Evolutionary conservation across 2,329 filamentous ascomycete species (phyloP), one percentile per base, ranked within the genome.

Genomic region (Daldinia sp.): DNA sequence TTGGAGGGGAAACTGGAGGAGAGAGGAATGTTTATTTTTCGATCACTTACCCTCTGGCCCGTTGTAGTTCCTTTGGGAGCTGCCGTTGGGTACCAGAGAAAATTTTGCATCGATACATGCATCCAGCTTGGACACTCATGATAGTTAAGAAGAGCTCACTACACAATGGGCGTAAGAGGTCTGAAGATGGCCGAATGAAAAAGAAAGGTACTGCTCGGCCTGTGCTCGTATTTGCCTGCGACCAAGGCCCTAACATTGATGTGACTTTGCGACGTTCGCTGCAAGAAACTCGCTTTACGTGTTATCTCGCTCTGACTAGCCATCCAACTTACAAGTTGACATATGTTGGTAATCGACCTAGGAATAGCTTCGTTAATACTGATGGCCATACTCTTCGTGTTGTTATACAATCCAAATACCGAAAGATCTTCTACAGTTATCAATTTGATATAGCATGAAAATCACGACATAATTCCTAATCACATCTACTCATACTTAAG

Each of bases 1-100:
- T 82, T 85, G 86, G 88, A 90, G 88, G 88, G 88, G 88, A 90
- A 90, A 90, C 79, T 86, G 87, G 84, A 87, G 87, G 88, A 87
- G 74, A 90, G 88, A 88, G 20, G 73, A 82, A 77, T 23, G 20
- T 80, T 72, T 72, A 73, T 80, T 83, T 80, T 83, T 85, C 84
- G 82, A 79, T 76, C 76, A 84, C 86, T 89, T 89, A 89, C 86
- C 86, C 86, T 88, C 82, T 80, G 82, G 81, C 83, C 83, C 80
- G 74, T 74, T 72, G 68, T 66, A 60, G 74, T 60, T 71, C 65
- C 46, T 42, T 37, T 15, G 42, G 42, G 61, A 70, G 57, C 73
- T 72, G 73, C 69, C 60, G 73, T 77, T 79, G 78, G 74, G 77
- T 76, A 69, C 74, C 72, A 70, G 77, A 80, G 78, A 79, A 79